Evolutionary conservation across 1,284 basidiomycete species (phyloP), one percentile per base, ranked within the genome.

Genomic region (Rhodotorula sp.): DNA sequence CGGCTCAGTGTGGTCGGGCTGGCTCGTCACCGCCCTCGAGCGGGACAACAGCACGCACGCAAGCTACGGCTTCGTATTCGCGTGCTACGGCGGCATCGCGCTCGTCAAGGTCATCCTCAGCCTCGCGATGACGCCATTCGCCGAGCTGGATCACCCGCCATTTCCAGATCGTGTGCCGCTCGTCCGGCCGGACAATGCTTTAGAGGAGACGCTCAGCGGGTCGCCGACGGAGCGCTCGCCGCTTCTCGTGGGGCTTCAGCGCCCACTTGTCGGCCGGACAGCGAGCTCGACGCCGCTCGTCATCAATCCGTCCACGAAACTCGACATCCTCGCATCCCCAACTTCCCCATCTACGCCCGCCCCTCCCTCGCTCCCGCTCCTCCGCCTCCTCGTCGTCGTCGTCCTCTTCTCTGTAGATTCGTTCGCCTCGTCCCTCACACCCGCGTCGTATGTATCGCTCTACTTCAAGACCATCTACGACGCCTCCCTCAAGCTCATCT

Each of bases 351-450:
- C 29, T 27, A 13, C 37, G 17, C 29, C 51, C 21, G 37, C 39
- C 7, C 15, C 46, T 15, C 39, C 54, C n/a, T 36, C 60, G 5
- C 55, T 69, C 12, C 74, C 66, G 1, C 50, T 73, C 17, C 2
- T 60, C 9, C 54, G 56, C 22, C 66, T 73, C 50, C 37, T 51
- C n/a, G 34, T 67, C 44, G 66, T 70, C n/a, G 67, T 58, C 48
- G 10, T 64, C 25, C 61, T 75, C 22, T 75, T 73, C 39, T 60
- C 60, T 15, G 15, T 75, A 56, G 74, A 75, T 66, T 54, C 66
- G 3, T 75, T 75, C 63, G 74, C 71, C 8, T 75, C 74, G 1
- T 73, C 74, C 17, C 59, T 75, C 29, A 59, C 69, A 0, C 74
- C 74, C 29, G 59, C 64, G 5, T 70, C 74, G 1, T 75, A 73